Percentiles rank a stretch among this genome's conserved stretches.
These are phyloP conservation scores for Helenozyma rhizophorensis DNA, from an alignment of 805 yeast genomes.

Conservation along the genomic window DNA sequence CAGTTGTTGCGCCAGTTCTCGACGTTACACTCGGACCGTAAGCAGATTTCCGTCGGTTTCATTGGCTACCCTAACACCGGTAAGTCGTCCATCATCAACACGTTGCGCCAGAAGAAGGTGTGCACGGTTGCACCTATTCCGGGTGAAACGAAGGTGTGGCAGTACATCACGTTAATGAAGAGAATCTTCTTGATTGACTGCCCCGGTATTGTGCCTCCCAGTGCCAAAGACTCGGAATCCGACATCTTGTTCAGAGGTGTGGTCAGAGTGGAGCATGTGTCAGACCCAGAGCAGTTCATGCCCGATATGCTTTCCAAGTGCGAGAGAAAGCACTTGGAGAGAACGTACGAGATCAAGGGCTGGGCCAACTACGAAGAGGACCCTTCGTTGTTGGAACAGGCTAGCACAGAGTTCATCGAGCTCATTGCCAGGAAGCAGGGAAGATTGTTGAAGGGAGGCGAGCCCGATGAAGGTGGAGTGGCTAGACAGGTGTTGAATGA, in stretches of 20 bases:
- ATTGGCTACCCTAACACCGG: slow-evolving; percentile 99
- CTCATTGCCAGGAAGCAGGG: slow-evolving; percentile 90
- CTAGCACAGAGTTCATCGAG: slow-evolving; percentile 71
- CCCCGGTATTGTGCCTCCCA: slow-evolving; percentile 98
- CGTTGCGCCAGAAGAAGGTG: slow-evolving; percentile 90
- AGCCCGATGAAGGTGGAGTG: slow-evolving; percentile 92
- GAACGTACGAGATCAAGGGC: slow-evolving; percentile 92
- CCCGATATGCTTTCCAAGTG: slow-evolving; percentile 83
- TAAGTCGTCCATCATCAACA: slow-evolving; percentile 91
- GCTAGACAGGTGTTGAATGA: slow-evolving; percentile 88
- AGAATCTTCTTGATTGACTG: slow-evolving; percentile 93
- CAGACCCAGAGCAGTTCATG: slow-evolving; percentile 91
- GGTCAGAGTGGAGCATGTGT: slow-evolving; percentile 96
- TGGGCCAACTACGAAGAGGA: slow-evolving; percentile 57
- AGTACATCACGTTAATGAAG: slow-evolving; percentile 95
- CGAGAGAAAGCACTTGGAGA: slow-evolving; percentile 83
- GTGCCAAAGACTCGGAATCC: slow-evolving; percentile 80
- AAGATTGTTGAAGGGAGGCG: slow-evolving; percentile 92
- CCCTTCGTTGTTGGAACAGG: slow-evolving; percentile 42
- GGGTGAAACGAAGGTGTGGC: slow-evolving; percentile 99
- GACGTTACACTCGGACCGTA: slow-evolving; percentile 83
- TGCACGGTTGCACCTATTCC: slow-evolving; percentile 98
- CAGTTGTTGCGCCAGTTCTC: slow-evolving; percentile 93
- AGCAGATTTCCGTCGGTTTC: slow-evolving; percentile 94
- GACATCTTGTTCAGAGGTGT: slow-evolving; percentile 95